Conservation (phyloP, 2,329 filamentous ascomycete species). For the Cladosporium sp. region DNA sequence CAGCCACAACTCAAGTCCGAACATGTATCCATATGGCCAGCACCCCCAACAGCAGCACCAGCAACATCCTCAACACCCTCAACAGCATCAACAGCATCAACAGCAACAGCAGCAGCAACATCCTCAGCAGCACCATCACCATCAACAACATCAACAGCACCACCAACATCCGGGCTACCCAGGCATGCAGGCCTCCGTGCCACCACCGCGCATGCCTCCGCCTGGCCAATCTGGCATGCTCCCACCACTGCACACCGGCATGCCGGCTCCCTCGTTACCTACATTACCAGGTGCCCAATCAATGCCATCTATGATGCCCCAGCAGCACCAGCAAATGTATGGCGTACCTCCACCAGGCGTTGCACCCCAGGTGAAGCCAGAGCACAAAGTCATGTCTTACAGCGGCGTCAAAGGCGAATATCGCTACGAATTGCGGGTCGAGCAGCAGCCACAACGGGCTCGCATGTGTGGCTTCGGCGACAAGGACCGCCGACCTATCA, state of each 20-base stretch:
- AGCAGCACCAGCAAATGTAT: conserved; percentile 10
- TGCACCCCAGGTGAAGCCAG: conserved; percentile 21
- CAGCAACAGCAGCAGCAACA: conserved; percentile 21
- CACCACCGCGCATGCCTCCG: conserved; percentile 21
- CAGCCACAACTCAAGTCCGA: conserved; percentile 17
- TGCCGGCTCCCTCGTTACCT: conserved; percentile 19
- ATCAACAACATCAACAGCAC: conserved; percentile 25
- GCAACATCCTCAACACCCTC: conserved; percentile 17
- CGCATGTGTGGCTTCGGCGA: conserved; percentile 99
- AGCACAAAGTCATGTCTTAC: conserved; percentile 25
- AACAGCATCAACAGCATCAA: conserved; percentile 23
- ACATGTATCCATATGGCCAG: conserved; percentile 21
- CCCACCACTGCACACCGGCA: conserved; percentile 26
- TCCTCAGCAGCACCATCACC: conserved; percentile 20
- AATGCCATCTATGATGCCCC: conserved; percentile 23
- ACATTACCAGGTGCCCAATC: conserved; percentile 11
- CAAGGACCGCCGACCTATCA: conserved; percentile 96
- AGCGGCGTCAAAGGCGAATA: conserved; percentile 27
- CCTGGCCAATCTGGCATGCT: conserved; percentile 22
- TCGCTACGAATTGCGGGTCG: conserved; percentile 54
- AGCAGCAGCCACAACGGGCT: conserved; percentile 88
- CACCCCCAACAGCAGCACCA: conserved; percentile 17
- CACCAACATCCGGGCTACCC: conserved; percentile 21
- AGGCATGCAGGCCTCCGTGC: conserved; percentile 27
- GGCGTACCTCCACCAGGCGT: conserved; percentile 20